phyloP scores from a whole-genome alignment of 106 monocot genomes.

The Platanthera guangdongensis region DNA sequence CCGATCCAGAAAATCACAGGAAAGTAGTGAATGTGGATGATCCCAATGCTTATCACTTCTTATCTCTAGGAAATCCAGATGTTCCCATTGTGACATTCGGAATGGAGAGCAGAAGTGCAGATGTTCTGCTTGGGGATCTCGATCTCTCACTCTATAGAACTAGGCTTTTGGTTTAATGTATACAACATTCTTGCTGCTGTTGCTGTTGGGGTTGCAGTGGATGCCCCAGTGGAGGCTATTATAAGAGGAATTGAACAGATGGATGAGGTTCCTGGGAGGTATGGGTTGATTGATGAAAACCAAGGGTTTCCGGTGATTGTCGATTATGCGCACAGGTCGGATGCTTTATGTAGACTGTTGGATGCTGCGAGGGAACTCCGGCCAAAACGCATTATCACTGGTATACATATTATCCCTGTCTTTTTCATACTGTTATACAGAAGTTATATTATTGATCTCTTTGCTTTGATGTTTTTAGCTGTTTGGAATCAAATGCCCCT shows the following conservation, averaged over 20 bases:
- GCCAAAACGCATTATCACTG: slow-evolving; percentile 51
- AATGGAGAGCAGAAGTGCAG: slow-evolving; percentile 50
- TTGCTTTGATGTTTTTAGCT: not conserved
- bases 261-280: slow-evolving; percentile 53
- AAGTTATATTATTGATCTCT: not conserved
- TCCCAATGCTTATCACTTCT: slow-evolving; percentile 39
- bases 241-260: slow-evolving; percentile 53
- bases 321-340: slow-evolving; percentile 51
- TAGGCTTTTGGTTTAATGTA: slow-evolving; percentile 45
- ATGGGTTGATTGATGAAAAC: slow-evolving; percentile 55
- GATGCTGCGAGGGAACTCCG: slow-evolving; percentile 46
- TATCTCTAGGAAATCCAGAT: slow-evolving; percentile 42
- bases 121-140: slow-evolving; percentile 51
- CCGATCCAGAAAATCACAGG: slow-evolving; percentile 45
- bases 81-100: slow-evolving; percentile 62
- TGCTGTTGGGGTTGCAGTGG: slow-evolving; percentile 61
- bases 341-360: slow-evolving; percentile 44
- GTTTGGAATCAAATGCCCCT: no score
- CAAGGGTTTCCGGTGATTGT: slow-evolving; percentile 59
- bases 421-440: not conserved
- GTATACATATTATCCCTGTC: slow-evolving; percentile 13
- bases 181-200: slow-evolving; percentile 69
- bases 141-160: no score
- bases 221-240: slow-evolving; percentile 41
- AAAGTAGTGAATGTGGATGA: slow-evolving; percentile 72